Percentiles rank a stretch among this genome's conserved stretches.
These are phyloP conservation scores for Cladobotryum protrusum DNA, from an alignment of 2,329 filamentous ascomycete genomes.

Conservation along the genomic window DNA sequence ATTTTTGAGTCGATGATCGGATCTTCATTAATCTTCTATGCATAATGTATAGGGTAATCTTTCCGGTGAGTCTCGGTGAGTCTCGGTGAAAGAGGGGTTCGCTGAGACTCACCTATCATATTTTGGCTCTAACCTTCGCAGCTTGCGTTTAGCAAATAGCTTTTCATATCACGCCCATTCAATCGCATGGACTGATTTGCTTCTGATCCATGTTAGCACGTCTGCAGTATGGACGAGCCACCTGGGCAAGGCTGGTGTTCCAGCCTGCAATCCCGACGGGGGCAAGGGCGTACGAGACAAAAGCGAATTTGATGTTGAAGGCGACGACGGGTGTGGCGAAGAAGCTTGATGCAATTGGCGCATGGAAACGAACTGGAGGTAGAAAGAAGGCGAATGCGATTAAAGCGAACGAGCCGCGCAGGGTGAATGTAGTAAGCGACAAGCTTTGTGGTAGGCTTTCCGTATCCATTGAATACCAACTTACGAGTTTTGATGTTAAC, in stretches of 20 bases:
- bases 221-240: constrained; percentile 7
- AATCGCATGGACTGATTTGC: not conserved
- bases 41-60: too few species aligned
- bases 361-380: constrained; percentile 19
- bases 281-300: constrained; percentile 7
- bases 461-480: not conserved
- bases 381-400: constrained; percentile 11
- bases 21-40: too few species aligned
- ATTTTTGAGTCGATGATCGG: too few species aligned
- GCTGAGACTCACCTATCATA: constrained; percentile 7
- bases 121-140: not conserved
- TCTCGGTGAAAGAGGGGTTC: constrained; percentile 4
- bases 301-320: constrained; percentile 12
- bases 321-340: constrained; percentile 17
- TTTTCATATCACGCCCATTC: not conserved
- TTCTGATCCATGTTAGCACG: constrained; percentile 12
- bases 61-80: not conserved
- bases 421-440: constrained; percentile 49
- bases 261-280: constrained; percentile 8
- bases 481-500: not conserved
- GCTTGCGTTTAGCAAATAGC: not conserved
- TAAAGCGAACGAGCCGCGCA: constrained; percentile 22
- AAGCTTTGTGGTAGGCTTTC: constrained; percentile 40
- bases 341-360: constrained; percentile 20
- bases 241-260: constrained; percentile 9